Evolutionary conservation across 2,329 filamentous ascomycete genomes (phyloP).

Genomic region (Trichoderma sp.): DNA sequence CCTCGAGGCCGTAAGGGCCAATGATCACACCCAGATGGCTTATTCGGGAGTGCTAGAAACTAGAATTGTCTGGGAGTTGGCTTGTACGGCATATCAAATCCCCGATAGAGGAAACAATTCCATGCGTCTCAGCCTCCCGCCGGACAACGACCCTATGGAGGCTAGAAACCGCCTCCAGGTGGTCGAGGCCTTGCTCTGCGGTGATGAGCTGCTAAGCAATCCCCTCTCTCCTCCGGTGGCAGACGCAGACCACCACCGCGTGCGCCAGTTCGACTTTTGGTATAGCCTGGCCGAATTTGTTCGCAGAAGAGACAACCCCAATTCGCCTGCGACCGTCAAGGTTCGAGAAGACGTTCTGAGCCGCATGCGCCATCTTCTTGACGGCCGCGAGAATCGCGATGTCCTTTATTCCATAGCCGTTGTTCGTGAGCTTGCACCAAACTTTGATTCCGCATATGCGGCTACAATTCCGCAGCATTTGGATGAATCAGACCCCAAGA

Average conservation of each 20-base stretch:
- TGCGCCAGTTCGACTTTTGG: slow-evolving; percentile 78
- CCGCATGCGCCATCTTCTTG: slow-evolving; percentile 66
- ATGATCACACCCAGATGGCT: slow-evolving; percentile 51
- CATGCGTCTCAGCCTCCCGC: slow-evolving; percentile 38
- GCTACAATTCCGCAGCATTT: slow-evolving; percentile 55
- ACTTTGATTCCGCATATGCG: slow-evolving; percentile 57
- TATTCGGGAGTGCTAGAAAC: slow-evolving; percentile 55
- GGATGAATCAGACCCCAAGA: slow-evolving; percentile 64
- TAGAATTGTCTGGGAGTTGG: slow-evolving; percentile 58
- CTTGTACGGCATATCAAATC: slow-evolving; percentile 45
- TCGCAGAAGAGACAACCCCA: slow-evolving; percentile 56
- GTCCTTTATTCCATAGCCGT: slow-evolving; percentile 87
- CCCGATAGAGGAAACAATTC: slow-evolving; percentile 36
- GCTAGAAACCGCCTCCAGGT: slow-evolving; percentile 69
- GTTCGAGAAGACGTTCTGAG: slow-evolving; percentile 62
- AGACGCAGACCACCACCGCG: slow-evolving; percentile 51
- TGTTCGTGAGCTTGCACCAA: slow-evolving; percentile 68
- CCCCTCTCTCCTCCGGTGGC: slow-evolving; percentile 51
- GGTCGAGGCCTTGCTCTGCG: slow-evolving; percentile 73
- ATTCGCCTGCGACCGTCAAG: slow-evolving; percentile 42
- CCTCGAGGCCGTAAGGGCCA: slow-evolving; percentile 47
- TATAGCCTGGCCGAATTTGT: slow-evolving; percentile 66
- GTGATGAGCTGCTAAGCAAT: slow-evolving; percentile 60
- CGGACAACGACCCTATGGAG: slow-evolving; percentile 59
- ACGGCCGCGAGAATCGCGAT: slow-evolving; percentile 81